phyloP scores from a whole-genome alignment of 228 moss, liverwort and hornwort genomes.

The Sphagnum magellanicum region DNA sequence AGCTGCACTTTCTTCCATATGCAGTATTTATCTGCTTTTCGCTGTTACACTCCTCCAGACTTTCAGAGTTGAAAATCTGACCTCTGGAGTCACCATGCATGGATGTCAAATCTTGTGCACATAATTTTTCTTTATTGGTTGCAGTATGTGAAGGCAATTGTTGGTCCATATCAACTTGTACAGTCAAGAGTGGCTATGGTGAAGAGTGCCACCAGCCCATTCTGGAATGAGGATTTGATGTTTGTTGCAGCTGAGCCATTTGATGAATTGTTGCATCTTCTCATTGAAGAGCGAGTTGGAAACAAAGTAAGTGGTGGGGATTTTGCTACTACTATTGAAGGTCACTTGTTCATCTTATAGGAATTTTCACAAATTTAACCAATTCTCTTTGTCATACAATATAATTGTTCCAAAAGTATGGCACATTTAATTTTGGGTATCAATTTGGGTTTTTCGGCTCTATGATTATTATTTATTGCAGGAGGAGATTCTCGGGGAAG shows the following conservation, averaged over 20 bases:
- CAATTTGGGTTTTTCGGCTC: background rate
- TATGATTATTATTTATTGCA: background rate
- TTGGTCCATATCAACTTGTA: conserved; percentile 25
- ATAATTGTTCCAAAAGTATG: too few species aligned
- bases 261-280: conserved; percentile 34
- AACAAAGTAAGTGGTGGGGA: background rate
- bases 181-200: conserved; percentile 9
- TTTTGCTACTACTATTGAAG: background rate
- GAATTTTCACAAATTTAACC: too few species aligned
- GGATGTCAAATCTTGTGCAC: too few species aligned
- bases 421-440: too few species aligned
- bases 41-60: too few species aligned
- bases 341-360: too few species aligned
- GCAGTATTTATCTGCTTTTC: too few species aligned
- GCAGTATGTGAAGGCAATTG: conserved; percentile 38
- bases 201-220: conserved; percentile 19
- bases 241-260: conserved; percentile 52
- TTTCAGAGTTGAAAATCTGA: too few species aligned
- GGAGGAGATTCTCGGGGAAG: conserved; percentile 42
- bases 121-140: too few species aligned
- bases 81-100: too few species aligned
- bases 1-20: too few species aligned
- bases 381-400: too few species aligned
- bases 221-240: conserved; percentile 41
- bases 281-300: conserved; percentile 25